phyloP scores from a whole-genome alignment of 2,329 filamentous ascomycete genomes.

The Shiraia bambusicola region DNA sequence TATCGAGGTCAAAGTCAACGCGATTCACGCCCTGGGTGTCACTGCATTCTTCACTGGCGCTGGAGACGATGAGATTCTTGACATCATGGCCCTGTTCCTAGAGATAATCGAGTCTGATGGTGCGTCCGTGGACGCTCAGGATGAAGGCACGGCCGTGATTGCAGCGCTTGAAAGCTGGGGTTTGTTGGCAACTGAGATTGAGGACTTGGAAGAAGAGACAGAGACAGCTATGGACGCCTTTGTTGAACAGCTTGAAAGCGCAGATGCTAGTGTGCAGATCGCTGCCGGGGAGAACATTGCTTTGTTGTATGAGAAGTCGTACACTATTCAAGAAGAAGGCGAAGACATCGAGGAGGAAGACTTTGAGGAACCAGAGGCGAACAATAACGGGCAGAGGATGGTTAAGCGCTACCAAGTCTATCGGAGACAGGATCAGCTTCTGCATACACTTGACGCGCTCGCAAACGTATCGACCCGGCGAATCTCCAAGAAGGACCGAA shows the following conservation, averaged over 20 bases:
- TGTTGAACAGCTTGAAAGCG: slow-evolving; percentile 80
- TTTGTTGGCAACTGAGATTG: slow-evolving; percentile 74
- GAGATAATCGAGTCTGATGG: slow-evolving; percentile 82
- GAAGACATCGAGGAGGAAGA: slow-evolving; percentile 54
- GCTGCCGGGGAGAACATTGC: slow-evolving; percentile 80
- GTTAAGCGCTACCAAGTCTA: slow-evolving; percentile 69
- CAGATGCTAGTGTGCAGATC: slow-evolving; percentile 71
- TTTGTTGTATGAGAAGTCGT: slow-evolving; percentile 75
- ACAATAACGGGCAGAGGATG: slow-evolving; percentile 35
- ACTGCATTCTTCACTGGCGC: slow-evolving; percentile 76
- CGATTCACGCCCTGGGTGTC: slow-evolving; percentile 73
- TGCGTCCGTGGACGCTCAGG: slow-evolving; percentile 67
- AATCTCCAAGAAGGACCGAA: slow-evolving; percentile 67
- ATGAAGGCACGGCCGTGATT: slow-evolving; percentile 69
- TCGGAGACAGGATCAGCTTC: slow-evolving; percentile 62
- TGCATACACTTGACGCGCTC: slow-evolving; percentile 60
- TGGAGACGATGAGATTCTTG: slow-evolving; percentile 65
- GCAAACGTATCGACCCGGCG: slow-evolving; percentile 61
- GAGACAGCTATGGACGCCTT: slow-evolving; percentile 76
- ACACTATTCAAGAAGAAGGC: slow-evolving; percentile 59
- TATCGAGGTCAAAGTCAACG: slow-evolving; percentile 64
- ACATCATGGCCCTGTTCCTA: slow-evolving; percentile 72
- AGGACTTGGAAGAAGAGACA: slow-evolving; percentile 71
- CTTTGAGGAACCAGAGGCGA: slow-evolving; percentile 45
- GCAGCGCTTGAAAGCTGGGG: slow-evolving; percentile 79